Evolutionary conservation across 345 rosid species (phyloP).

Genomic region (Brassica nigra): DNA sequence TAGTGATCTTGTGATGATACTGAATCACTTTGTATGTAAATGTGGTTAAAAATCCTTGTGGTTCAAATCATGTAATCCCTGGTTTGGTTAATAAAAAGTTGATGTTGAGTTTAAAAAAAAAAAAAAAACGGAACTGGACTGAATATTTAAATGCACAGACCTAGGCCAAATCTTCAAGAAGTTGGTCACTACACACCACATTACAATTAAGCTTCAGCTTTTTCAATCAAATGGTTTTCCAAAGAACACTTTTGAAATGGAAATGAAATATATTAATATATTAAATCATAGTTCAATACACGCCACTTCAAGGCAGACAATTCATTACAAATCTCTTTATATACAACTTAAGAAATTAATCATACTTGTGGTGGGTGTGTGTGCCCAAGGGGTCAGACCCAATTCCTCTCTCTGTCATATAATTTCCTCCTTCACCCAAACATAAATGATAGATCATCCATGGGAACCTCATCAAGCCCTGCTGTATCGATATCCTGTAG

Average conservation of each 20-base stretch:
- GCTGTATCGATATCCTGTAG: constrained; percentile 71
- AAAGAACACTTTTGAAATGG: background rate
- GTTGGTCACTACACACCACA: background rate
- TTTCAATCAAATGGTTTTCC: background rate
- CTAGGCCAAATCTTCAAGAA: background rate
- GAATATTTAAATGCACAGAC: no score
- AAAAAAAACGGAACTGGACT: no score
- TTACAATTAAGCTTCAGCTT: background rate
- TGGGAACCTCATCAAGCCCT: constrained; percentile 85
- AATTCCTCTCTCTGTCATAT: constrained; percentile 11
- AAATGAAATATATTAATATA: background rate
- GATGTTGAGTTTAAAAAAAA: no score
- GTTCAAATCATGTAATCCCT: no score
- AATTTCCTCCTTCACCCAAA: constrained; percentile 23
- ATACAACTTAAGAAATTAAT: constrained; percentile 26
- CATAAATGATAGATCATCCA: constrained; percentile 76
- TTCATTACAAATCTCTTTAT: constrained; percentile 18
- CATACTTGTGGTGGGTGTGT: background rate
- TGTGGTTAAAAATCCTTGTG: no score
- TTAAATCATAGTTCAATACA: constrained; percentile 11
- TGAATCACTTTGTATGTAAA: no score
- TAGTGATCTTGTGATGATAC: no score
- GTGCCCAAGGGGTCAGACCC: constrained; percentile 19
- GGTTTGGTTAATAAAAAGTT: no score
- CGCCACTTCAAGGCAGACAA: constrained; percentile 15